Percentiles rank a stretch among this genome's conserved stretches.
Evolutionary conservation across 345 rosid species (phyloP).

Genomic region (Geranium rotundifolium): DNA sequence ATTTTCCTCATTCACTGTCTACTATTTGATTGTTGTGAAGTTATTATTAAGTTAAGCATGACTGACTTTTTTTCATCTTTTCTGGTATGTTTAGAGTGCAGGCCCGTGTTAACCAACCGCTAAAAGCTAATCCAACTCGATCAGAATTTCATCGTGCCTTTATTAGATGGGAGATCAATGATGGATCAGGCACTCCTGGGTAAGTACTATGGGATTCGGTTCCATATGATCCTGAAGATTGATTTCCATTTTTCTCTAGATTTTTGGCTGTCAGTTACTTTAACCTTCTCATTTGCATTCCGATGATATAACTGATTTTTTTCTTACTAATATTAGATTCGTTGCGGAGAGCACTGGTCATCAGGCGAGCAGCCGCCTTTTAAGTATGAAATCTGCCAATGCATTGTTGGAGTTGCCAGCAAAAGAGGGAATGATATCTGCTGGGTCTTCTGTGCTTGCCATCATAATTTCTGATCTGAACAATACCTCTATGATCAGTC

Average conservation of each 20-base stretch:
- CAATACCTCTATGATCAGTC: slow-evolving; percentile 16
- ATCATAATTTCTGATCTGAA: slow-evolving; percentile 50
- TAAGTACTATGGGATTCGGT: slow-evolving; percentile 20
- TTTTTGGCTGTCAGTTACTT: not conserved
- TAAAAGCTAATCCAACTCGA: slow-evolving; percentile 53
- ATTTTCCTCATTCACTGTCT: not conserved
- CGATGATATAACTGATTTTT: not conserved
- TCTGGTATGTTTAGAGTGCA: slow-evolving; percentile 39
- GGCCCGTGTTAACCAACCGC: slow-evolving; percentile 53
- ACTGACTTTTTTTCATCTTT: not conserved
- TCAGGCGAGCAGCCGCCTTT: slow-evolving; percentile 82
- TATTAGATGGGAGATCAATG: slow-evolving; percentile 62
- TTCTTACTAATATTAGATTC: slow-evolving; percentile 40
- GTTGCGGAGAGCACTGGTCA: slow-evolving; percentile 90
- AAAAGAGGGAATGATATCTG: slow-evolving; percentile 41
- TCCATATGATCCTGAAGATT: not conserved
- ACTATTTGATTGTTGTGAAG: not conserved
- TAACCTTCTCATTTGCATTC: not conserved
- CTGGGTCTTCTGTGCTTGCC: slow-evolving; percentile 72
- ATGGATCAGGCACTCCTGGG: slow-evolving; percentile 89
- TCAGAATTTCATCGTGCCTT: slow-evolving; percentile 70
- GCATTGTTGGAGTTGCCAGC: slow-evolving; percentile 81
- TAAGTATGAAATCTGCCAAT: slow-evolving; percentile 89
- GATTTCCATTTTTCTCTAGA: not conserved
- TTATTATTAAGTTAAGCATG: not conserved